Evolutionary conservation across 495 filamentous ascomycete species (phyloP).

Genomic region (Trichoderma virens): DNA sequence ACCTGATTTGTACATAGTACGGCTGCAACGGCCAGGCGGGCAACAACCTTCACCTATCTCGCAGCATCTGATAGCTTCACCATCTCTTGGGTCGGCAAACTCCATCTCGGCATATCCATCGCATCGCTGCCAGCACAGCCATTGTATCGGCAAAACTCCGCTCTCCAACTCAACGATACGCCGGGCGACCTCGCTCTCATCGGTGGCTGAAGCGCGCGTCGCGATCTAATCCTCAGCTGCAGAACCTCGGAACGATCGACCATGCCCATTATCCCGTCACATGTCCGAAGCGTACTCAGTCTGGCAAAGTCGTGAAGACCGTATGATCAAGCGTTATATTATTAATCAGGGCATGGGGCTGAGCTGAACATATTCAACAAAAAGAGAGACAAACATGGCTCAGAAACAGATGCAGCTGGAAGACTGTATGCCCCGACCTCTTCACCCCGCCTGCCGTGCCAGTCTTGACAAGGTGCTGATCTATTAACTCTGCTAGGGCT

Average conservation of each 20-base stretch:
- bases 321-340: neutral
- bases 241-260: neutral
- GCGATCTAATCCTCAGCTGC: neutral
- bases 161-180: neutral
- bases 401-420: constrained; percentile 76
- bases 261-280: constrained; percentile 11
- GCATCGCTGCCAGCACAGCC: neutral
- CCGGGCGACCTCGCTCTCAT: neutral
- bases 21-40: neutral
- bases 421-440: constrained; percentile 59
- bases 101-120: neutral
- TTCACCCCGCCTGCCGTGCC: neutral
- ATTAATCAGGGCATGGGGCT: constrained; percentile 4
- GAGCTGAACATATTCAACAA: constrained; percentile 25
- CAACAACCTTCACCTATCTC: neutral
- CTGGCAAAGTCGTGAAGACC: constrained; percentile 9
- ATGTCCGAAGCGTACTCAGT: constrained; percentile 5
- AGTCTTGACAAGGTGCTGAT: constrained; percentile 19
- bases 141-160: neutral
- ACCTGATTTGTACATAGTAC: constrained; percentile 2
- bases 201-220: constrained; percentile 4
- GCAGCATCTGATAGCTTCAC: neutral
- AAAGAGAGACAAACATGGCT: constrained; percentile 41
- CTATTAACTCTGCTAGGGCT: constrained; percentile 53
- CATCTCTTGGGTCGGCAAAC: neutral